Evolutionary conservation across 148 eudicot species (phyloP), one percentile per base, ranked within the genome.

Genomic region (Rhododendron kiyosumense): DNA sequence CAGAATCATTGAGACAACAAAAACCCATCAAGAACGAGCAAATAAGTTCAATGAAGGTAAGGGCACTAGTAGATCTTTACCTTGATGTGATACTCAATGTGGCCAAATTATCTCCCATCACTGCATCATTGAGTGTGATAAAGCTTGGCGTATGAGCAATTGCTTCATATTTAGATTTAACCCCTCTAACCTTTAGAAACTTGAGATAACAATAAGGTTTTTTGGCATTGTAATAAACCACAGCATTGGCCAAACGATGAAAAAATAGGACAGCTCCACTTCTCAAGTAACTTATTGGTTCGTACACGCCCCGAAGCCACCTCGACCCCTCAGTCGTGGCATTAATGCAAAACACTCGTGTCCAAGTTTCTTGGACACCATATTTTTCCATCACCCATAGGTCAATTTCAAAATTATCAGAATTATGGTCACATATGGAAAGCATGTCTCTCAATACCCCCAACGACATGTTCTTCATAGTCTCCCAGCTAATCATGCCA

Each of bases 181-280:
- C 43, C 43, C 43, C 43, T 38, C 43, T 38, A 38, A 38, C 36
- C 77, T 3, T 18, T 18, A 36, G 18, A 34, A 12, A 38, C 20
- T 17, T 32, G 22, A 36, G 45, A 17, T 7, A 32, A 17, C 7
- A 17, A 26, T 0, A 61, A n/a, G 2, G 9, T 1, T 8, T 10
- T 2, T 75, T 36, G 18, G 2, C 22, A 4, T 36, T 7, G 38
- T 36, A 34, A 75, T 75, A 75, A 34, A 75, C 24, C 20, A 75
- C 11, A 75, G 24, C 45, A 75, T 59, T 59, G 65, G 24, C 5
- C 65, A 20, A 59, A 20, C 65, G 65, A 59, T 59, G 65, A 59
- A 61, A 82, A 49, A 86, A 26, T 38, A 88, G 15, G 51, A 88
- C 3, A 48, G 63, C 61, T 46, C 90, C 88, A 52, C 75, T 73